These are phyloP conservation scores for Epithele typhae DNA, from an alignment of 768 basidiomycete genomes.

Conservation along the genomic window DNA sequence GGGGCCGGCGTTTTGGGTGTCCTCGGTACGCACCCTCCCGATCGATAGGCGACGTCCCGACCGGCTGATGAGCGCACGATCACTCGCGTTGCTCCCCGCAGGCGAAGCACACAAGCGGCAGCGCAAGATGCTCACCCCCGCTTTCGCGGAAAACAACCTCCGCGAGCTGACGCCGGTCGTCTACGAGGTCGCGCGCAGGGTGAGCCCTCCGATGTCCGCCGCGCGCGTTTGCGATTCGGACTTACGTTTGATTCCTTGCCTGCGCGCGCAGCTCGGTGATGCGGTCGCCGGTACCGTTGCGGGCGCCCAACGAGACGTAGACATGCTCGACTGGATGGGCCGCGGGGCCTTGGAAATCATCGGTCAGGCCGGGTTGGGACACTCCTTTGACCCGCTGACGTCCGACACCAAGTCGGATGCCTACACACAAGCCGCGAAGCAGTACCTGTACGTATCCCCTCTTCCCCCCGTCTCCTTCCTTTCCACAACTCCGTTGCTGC, in stretches of 20 bases:
- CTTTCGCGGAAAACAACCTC: constrained; percentile 21
- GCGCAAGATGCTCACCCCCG: constrained; percentile 20
- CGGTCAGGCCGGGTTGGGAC: constrained; percentile 43
- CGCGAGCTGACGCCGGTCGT: constrained; percentile 21
- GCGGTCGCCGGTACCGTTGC: constrained; percentile 10
- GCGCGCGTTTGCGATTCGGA: no score
- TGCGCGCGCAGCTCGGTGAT: constrained; percentile 6
- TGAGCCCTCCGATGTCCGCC: not conserved
- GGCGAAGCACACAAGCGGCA: constrained; percentile 21
- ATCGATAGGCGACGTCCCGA: no score
- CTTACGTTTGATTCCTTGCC: not conserved
- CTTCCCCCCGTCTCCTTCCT: no score
- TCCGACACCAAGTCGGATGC: constrained; percentile 23
- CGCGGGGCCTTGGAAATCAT: constrained; percentile 33
- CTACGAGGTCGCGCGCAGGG: constrained; percentile 16
- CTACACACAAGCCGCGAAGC: constrained; percentile 27
- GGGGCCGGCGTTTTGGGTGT: constrained; percentile 9
- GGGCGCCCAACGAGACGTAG: constrained; percentile 10
- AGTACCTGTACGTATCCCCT: constrained; percentile 22
- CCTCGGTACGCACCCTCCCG: constrained; percentile 1
- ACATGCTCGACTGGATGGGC: constrained; percentile 26
- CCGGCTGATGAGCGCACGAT: no score
- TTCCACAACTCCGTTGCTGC: no score
- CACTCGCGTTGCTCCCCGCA: not conserved
- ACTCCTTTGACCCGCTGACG: constrained; percentile 33